A percentile compares a stretch with the other conserved stretches of the same genome.
These are phyloP conservation scores for Podaxis rugospora DNA, from an alignment of 768 basidiomycete genomes.

Conservation along the genomic window DNA sequence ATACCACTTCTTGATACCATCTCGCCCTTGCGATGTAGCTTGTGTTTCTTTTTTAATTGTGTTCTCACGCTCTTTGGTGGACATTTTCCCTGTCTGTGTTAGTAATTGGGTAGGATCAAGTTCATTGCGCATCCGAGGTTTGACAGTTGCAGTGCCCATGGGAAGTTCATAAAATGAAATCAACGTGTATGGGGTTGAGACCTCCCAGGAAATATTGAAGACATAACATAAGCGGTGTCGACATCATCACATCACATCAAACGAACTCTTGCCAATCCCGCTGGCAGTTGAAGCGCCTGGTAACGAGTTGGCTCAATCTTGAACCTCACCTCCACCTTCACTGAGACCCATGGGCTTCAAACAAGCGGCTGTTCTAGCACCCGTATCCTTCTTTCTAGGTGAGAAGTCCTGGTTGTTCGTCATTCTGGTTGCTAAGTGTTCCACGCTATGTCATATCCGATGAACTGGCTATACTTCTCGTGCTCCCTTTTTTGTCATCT, in stretches of 20 bases:
- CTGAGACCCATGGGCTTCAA: constrained; percentile 70
- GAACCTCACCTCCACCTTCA: constrained; percentile 10
- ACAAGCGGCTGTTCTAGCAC: constrained; percentile 82
- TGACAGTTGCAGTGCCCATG: neutral
- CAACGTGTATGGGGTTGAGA: neutral
- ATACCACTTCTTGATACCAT: constrained; percentile 38
- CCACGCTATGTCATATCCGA: constrained; percentile 3
- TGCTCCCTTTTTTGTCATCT: neutral
- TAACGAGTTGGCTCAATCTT: neutral
- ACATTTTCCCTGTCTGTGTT: neutral
- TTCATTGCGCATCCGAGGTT: neutral
- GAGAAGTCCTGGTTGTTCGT: constrained; percentile 21
- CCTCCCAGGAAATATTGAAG: neutral
- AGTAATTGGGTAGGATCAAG: neutral
- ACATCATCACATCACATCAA: constrained; percentile 4
- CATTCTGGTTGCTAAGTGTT: constrained; percentile 6
- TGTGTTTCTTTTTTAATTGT: constrained; percentile 12
- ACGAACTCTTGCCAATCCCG: neutral
- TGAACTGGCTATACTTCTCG: neutral
- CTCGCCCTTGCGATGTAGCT: neutral
- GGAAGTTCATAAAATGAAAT: neutral
- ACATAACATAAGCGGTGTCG: neutral
- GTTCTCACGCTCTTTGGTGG: neutral
- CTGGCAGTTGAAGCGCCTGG: neutral
- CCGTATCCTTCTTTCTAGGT: constrained; percentile 90